Percentiles rank a stretch among this genome's conserved stretches.
phyloP scores from a whole-genome alignment of 371 early-diverging fungal species.

The Mortierella sp. region DNA sequence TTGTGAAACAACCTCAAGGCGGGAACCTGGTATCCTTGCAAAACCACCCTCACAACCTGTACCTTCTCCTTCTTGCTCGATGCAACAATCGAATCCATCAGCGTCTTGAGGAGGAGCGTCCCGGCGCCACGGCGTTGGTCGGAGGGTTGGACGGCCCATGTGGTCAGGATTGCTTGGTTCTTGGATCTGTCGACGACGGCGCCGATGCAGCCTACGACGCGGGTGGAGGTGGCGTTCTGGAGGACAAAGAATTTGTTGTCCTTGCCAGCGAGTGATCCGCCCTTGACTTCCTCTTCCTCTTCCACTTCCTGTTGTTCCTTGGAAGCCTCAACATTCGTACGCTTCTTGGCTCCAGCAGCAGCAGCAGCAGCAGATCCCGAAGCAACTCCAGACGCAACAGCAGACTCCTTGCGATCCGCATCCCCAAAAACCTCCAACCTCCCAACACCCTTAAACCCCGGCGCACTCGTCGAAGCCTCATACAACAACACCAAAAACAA shows the following conservation, averaged over 20 bases:
- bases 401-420: constrained; percentile 16
- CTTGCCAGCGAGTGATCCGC: constrained; percentile 10
- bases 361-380: too few relatives aligned
- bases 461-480: constrained; percentile 26
- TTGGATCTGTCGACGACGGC: constrained; percentile 19
- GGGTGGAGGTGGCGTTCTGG: background rate
- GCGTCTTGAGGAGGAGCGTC: constrained; percentile 28
- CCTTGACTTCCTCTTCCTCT: constrained; percentile 2
- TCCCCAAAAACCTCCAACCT: constrained; percentile 29
- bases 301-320: background rate
- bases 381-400: background rate
- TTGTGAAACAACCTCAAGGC: constrained; percentile 41
- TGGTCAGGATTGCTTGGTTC: constrained; percentile 20
- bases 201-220: constrained; percentile 31
- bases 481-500: constrained; percentile 36
- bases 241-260: constrained; percentile 42
- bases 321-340: constrained; percentile 11
- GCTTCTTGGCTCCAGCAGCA: constrained; percentile 23
- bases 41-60: constrained; percentile 20
- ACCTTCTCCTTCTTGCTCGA: background rate
- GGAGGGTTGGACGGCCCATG: constrained; percentile 25
- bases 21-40: constrained; percentile 39
- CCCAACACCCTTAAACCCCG: constrained; percentile 27
- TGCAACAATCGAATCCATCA: constrained; percentile 31
- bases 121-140: constrained; percentile 29